A percentile compares a stretch with the other conserved stretches of the same genome.
Conservation (phyloP, 78 protist species). For the Trichosphaerium sp. region DNA sequence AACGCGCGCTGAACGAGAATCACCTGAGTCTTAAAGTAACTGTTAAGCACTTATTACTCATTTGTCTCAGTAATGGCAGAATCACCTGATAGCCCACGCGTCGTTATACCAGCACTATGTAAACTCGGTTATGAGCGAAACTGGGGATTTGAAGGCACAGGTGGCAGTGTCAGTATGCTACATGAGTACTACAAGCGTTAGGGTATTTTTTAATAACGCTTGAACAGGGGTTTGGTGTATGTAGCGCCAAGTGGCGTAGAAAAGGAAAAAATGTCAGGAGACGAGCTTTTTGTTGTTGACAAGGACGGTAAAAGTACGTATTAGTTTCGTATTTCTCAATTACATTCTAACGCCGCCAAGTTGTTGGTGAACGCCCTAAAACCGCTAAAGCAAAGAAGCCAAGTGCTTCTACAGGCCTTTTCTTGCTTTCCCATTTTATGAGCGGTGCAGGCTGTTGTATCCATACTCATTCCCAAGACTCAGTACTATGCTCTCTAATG, state of each 20-base stretch:
- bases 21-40: no score
- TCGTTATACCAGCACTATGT: conserved; percentile 63
- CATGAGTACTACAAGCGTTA: not conserved
- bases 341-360: not conserved
- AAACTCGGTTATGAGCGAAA: conserved; percentile 46
- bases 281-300: conserved; percentile 61
- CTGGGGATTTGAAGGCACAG: conserved; percentile 73
- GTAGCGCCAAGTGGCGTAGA: conserved; percentile 86
- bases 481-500: conserved; percentile 66
- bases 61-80: no score
- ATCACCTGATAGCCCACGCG: conserved; percentile 28
- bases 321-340: not conserved
- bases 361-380: conserved; percentile 9
- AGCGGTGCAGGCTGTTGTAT: conserved; percentile 77
- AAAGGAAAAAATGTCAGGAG: conserved; percentile 70
- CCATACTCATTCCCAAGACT: conserved; percentile 72
- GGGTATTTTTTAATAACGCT: not conserved
- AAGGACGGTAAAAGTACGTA: conserved; percentile 15
- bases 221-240: conserved; percentile 43
- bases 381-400: conserved; percentile 5
- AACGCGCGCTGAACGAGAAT: no score
- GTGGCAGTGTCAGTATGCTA: conserved; percentile 60
- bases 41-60: no score
- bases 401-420: conserved; percentile 72
- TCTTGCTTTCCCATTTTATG: conserved; percentile 44